These are phyloP conservation scores for Crataegus laevigata DNA, from an alignment of 306 rosid species.

Conservation along the genomic window DNA sequence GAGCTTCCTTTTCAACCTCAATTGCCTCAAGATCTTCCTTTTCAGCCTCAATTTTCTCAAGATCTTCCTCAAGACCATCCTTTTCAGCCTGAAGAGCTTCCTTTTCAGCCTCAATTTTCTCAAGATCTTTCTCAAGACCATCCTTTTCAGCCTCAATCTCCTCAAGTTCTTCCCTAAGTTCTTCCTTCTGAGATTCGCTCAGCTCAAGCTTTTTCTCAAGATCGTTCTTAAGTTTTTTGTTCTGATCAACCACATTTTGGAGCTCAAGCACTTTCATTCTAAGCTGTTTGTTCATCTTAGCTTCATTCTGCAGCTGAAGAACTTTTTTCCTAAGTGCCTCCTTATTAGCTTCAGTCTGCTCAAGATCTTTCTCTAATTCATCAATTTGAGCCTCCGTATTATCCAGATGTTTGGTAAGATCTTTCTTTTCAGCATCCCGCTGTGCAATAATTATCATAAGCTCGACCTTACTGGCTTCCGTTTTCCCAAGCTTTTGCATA, in stretches of 20 bases:
- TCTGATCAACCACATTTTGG: neutral
- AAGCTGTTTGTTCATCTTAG: neutral
- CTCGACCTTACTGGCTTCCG: too few relatives aligned
- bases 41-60: neutral
- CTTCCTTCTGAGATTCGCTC: neutral
- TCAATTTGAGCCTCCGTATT: too few relatives aligned
- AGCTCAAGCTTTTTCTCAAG: neutral
- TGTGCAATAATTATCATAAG: neutral
- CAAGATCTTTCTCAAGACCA: too few relatives aligned
- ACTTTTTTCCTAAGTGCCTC: neutral
- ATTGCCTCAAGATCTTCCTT: neutral
- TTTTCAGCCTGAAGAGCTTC: neutral
- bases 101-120: neutral
- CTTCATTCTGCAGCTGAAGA: too few relatives aligned
- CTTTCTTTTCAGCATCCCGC: neutral
- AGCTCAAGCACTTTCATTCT: neutral
- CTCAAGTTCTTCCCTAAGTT: neutral
- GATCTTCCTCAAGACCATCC: neutral
- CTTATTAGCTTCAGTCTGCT: neutral
- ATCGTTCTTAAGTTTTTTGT: too few relatives aligned
- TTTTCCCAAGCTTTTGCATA: neutral
- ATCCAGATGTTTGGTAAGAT: neutral
- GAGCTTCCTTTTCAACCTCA: neutral
- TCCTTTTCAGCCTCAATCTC: neutral
- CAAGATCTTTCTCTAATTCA: neutral